These are phyloP conservation scores for Collybiopsis luxurians DNA, from an alignment of 768 basidiomycete species.

Conservation along the genomic window DNA sequence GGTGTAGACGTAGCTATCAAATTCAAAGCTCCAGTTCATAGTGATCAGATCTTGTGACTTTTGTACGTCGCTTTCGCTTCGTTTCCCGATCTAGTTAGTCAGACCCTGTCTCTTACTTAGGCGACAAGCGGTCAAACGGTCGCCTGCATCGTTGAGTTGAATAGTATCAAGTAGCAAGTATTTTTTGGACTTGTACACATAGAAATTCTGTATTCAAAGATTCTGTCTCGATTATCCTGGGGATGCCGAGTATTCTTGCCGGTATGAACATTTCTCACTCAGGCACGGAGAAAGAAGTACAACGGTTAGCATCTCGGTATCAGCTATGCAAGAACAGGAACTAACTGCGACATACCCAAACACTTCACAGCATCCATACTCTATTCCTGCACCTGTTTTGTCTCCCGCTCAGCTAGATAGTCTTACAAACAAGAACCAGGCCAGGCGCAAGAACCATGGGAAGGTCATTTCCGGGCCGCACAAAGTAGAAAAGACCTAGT, in stretches of 20 bases:
- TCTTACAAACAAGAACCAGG: conserved; percentile 39
- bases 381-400: not conserved
- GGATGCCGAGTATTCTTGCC: conserved; percentile 6
- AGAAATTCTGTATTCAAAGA: conserved; percentile 14
- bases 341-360: conserved; percentile 18
- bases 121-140: too few relatives aligned
- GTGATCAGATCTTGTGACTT: too few relatives aligned
- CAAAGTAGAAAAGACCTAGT: conserved; percentile 47
- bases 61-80: too few relatives aligned
- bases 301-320: too few relatives aligned
- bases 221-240: conserved; percentile 10
- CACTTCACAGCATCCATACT: conserved; percentile 16
- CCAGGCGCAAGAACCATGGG: conserved; percentile 36
- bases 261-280: conserved; percentile 16
- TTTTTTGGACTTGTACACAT: too few relatives aligned
- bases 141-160: not conserved
- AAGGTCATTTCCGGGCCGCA: conserved; percentile 35
- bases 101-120: too few relatives aligned
- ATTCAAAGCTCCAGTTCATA: too few relatives aligned
- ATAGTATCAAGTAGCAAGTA: too few relatives aligned
- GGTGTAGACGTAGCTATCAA: too few relatives aligned
- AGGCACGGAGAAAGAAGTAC: conserved; percentile 12
- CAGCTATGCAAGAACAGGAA: too few relatives aligned
- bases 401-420: conserved; percentile 14
- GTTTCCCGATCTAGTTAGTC: too few relatives aligned